Conservation (phyloP, 306 rosid genomes). For the Quercus suber region DNA sequence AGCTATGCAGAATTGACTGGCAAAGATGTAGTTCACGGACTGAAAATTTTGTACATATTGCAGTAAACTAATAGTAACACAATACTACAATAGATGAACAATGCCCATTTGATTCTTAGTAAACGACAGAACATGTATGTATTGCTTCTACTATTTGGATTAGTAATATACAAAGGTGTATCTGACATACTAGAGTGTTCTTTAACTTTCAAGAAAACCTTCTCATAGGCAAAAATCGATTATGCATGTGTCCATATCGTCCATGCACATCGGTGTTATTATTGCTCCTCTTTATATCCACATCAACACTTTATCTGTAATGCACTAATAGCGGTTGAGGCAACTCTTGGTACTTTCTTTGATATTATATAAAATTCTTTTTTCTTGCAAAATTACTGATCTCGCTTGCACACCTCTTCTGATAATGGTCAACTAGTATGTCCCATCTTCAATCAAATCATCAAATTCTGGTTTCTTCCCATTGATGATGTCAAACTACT, state of each 20-base stretch:
- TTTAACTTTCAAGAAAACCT: too few species aligned
- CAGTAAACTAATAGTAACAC: too few species aligned
- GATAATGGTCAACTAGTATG: slow-evolving; percentile 44
- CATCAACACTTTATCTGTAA: neutral
- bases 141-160: too few species aligned
- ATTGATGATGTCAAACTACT: neutral
- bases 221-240: too few species aligned
- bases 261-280: neutral
- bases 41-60: too few species aligned
- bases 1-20: too few species aligned
- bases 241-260: neutral
- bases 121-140: too few species aligned
- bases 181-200: too few species aligned
- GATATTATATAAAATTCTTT: neutral
- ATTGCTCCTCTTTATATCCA: neutral
- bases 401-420: neutral
- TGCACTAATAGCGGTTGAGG: slow-evolving; percentile 5
- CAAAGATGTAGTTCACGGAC: too few species aligned
- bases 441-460: slow-evolving; percentile 39
- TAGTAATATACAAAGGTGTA: too few species aligned
- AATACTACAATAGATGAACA: too few species aligned
- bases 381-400: slow-evolving; percentile 23
- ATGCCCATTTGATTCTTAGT: too few species aligned
- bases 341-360: neutral
- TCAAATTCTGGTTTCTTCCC: slow-evolving; percentile 8